Base-by-base conservation (phyloP, 345 rosid species). In the Lumnitzera racemosa region DNA sequence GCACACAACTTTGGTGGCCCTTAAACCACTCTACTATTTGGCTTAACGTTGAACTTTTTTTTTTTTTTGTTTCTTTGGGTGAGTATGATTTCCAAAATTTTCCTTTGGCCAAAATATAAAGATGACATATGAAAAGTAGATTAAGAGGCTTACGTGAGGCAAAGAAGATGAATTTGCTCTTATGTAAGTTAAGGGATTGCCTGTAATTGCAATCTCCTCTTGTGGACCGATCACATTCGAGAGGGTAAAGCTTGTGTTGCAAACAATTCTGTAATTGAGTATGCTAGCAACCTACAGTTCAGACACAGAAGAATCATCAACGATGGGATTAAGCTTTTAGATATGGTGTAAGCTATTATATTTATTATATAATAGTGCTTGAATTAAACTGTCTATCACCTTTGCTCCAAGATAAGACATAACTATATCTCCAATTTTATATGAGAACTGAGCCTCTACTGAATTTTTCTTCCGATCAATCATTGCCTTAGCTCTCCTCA, bases 171-270 rank as follows among this genome's bases (percentile, higher is more conserved):
- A 56, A 41, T 27, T 73, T 6, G 52, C 84, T 62, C 82, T 70
- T 8, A 83, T 41, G 66, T 67, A 76, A 2, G 78, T 69, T 25
- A 83, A 15, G 0, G 84, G 86, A 49, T 76, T 78, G 61, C 74
- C 86, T 2, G 64, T 75, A 23, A 74, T 16, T 1, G 83, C 66
- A 23, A 82, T 75, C 67, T 76, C 75, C 68, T 81, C 83, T 49
- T 29, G 54, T 0, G 89, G 89, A 15, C 89, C 94, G 2, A 80
- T 46, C 53, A 86, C 41, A 15, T 83, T 81, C 0, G 89, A 86
- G 61, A 86, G 61, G 2, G 84, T 78, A 65, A 83, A 81, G 13
- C 75, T 78, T 0, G 84, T 72, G 56, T 81, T 75, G 56, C 94
- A 78, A 5, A 81, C 1, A 29, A 86, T 57, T 61, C 65, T 71